Conservation (phyloP, 1,139 yeast genomes). For the Arxiozyma heterogenica region DNA sequence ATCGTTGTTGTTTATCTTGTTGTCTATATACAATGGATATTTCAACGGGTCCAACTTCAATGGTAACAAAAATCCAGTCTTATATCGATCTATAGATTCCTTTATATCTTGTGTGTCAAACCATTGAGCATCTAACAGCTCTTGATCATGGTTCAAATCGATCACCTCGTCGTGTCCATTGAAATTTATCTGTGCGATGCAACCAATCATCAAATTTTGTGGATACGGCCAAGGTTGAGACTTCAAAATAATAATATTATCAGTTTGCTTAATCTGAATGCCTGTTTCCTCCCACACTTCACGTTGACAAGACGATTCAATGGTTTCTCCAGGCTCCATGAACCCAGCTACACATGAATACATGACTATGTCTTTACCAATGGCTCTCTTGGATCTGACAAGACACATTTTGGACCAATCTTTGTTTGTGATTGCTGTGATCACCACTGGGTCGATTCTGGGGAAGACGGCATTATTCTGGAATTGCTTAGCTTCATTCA, state of each 20-base stretch:
- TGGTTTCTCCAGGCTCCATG: conserved; percentile 88
- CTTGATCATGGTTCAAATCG: conserved; percentile 73
- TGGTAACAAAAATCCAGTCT: conserved; percentile 15
- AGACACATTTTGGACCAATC: conserved; percentile 57
- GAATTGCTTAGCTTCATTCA: neutral
- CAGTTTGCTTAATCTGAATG: conserved; percentile 39
- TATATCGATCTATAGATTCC: conserved; percentile 34
- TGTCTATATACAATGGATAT: neutral
- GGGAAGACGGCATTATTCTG: conserved; percentile 55
- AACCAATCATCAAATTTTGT: conserved; percentile 86
- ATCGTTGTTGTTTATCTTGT: neutral
- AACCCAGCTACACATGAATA: conserved; percentile 90
- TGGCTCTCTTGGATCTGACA: conserved; percentile 56
- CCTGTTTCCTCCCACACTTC: conserved; percentile 98
- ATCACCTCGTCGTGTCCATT: conserved; percentile 53
- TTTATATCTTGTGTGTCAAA: conserved; percentile 48
- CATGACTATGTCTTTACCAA: conserved; percentile 39
- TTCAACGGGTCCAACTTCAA: conserved; percentile 25
- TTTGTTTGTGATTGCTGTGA: conserved; percentile 63
- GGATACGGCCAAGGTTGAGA: conserved; percentile 98
- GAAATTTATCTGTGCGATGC: conserved; percentile 65
- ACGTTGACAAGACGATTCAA: conserved; percentile 78
- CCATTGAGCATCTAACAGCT: conserved; percentile 80
- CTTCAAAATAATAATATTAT: conserved; percentile 48
- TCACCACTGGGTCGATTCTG: conserved; percentile 80